Evolutionary conservation across 148 eudicot species (phyloP).

Genomic region (Fagopyrum homotropicum): DNA sequence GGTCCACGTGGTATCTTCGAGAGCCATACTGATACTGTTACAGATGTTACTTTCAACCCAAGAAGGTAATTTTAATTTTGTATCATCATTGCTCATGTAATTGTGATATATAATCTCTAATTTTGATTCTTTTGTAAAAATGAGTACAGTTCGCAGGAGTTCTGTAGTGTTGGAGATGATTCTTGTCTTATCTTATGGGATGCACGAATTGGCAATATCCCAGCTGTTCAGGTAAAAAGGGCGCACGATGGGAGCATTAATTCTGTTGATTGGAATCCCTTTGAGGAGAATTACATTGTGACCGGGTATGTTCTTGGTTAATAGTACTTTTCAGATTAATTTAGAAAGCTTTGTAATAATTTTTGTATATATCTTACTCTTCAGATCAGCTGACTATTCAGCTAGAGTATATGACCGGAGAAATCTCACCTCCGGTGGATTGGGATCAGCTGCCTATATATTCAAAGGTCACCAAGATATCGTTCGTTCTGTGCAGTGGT

Average conservation of each 20-base stretch:
- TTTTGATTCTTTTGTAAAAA: background rate
- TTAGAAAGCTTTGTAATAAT: background rate
- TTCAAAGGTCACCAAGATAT: constrained; percentile 86
- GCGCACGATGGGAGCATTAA: constrained; percentile 94
- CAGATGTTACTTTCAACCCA: constrained; percentile 95
- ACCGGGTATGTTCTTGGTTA: constrained; percentile 58
- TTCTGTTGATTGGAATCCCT: constrained; percentile 96
- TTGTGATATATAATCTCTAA: background rate
- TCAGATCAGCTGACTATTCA: constrained; percentile 88
- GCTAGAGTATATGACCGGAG: constrained; percentile 82
- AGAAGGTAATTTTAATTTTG: constrained; percentile 41
- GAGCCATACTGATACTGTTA: constrained; percentile 89
- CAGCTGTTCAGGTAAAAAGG: constrained; percentile 72
- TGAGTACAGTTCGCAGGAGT: constrained; percentile 80
- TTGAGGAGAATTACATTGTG: constrained; percentile 69
- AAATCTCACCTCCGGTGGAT: constrained; percentile 50
- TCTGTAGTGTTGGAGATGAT: constrained; percentile 98
- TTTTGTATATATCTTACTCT: constrained; percentile 3
- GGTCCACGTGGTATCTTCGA: constrained; percentile 84
- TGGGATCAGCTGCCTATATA: constrained; percentile 66
- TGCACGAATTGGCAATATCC: constrained; percentile 65
- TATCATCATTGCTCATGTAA: background rate
- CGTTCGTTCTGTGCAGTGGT: constrained; percentile 98
- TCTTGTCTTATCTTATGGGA: constrained; percentile 96
- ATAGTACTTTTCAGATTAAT: background rate